phyloP scores from a whole-genome alignment of 306 rosid genomes.

The Crataegus laevigata region DNA sequence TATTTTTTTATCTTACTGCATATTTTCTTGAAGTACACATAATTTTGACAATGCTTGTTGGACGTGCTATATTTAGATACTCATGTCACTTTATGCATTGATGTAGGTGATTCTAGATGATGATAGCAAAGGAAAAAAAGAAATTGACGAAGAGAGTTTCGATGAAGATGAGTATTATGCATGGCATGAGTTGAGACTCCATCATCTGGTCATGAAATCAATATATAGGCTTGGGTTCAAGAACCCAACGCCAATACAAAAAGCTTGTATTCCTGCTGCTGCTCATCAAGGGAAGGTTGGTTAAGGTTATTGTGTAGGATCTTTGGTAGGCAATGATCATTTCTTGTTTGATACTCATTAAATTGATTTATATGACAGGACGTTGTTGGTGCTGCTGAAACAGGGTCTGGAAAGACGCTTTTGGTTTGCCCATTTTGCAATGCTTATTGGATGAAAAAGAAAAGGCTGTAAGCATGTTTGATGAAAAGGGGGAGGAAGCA shows the following conservation, averaged over 20 bases:
- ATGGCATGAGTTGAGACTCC: slow-evolving; percentile 92
- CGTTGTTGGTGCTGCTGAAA: slow-evolving; percentile 94
- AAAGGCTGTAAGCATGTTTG: slow-evolving; percentile 42
- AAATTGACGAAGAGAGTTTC: slow-evolving; percentile 29
- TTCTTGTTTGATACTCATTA: slow-evolving; percentile 10
- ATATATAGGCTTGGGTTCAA: slow-evolving; percentile 73
- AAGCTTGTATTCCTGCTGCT: slow-evolving; percentile 92
- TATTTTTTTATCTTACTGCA: neutral
- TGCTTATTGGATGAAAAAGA: slow-evolving; percentile 86
- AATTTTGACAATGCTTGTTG: neutral
- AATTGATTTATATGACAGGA: slow-evolving; percentile 51
- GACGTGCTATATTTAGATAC: neutral
- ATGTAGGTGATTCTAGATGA: slow-evolving; percentile 20
- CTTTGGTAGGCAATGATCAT: neutral
- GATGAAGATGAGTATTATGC: slow-evolving; percentile 72
- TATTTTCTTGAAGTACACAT: neutral
- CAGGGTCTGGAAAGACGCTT: slow-evolving; percentile 99
- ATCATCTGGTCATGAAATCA: slow-evolving; percentile 76
- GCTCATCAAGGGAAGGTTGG: slow-evolving; percentile 97
- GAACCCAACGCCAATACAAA: slow-evolving; percentile 89
- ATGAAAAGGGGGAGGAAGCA: slow-evolving; percentile 42
- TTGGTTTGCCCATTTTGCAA: slow-evolving; percentile 97
- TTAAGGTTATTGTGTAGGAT: slow-evolving; percentile 21
- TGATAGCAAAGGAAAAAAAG: slow-evolving; percentile 27
- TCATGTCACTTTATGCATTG: neutral